Base-by-base conservation (phyloP, 176 grass and related monocot species). In the Paspalum notatum region DNA sequence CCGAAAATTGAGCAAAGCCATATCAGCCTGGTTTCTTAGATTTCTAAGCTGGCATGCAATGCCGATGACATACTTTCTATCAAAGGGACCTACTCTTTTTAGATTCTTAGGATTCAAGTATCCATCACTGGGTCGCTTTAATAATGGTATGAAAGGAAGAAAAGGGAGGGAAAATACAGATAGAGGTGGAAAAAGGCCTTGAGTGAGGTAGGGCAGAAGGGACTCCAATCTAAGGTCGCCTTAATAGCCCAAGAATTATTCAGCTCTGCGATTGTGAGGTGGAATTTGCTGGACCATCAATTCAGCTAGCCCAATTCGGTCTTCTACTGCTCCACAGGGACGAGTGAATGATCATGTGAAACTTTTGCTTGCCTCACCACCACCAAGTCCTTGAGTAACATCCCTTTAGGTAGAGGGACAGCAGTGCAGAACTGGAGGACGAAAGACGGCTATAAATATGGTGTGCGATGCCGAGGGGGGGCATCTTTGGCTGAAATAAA, bases 211-310 rank as follows among this genome's bases (percentile, higher is more conserved):
- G 89, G 84, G 82, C 72, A 68, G 76, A 82, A 63, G 50, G 71
- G 75, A 63, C 75, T 82, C 84, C 84, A 80, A 77, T 81, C 78
- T 91, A 86, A 78, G 87, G 72, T 88, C 92, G 53, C 60, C 78
- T 80, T 91, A 56, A 91, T 90, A 89, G 94, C 87, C 95, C 90
- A 94, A 90, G 48, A 78, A 91, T 90, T 92, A 88, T 68, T 90
- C 82, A 84, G 47, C 86, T 88, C 71, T 84, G 76, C 48, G 26
- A 27, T 62, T 78, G 82, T 89, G 90, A 86, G 93, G 74, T 96
- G 93, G 90, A 92, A 92, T 87, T 92, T 78, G 93, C 89, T 92
- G 92, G 83, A 90, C 75, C 89, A 94, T 94, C 89, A 97, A 92
- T 91, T 92, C 74, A 72, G 83, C 83, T 87, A 87, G 91, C 91